Evolutionary conservation across 257 asterid genomes (phyloP), one percentile per base, ranked within the genome.

Genomic region (Nicotiana tomentosiformis): DNA sequence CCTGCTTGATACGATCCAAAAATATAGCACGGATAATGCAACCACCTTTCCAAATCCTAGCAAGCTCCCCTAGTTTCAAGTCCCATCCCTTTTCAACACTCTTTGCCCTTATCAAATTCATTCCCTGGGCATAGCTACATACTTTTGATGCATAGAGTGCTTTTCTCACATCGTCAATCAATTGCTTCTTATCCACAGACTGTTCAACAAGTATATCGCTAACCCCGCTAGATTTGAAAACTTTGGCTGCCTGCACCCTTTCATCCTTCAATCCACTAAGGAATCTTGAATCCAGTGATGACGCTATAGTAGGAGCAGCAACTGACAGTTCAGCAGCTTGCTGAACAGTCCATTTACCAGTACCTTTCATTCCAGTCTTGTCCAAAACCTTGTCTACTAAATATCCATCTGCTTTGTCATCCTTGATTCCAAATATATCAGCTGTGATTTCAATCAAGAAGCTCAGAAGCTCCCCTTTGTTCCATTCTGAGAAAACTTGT

Each of bases 321-420:
- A 96, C 83, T 14, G 98, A 96, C 11, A 96, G 85, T 20, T 96
- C 99, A 2, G 99, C 98, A 60, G 99, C 99, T 87, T 96, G 98
- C 85, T 96, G 99, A 58, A 96, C 95, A 0, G 99, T 96, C 99
- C 99, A 94, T 83, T 94, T 95, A 17, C 99, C 99, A 1, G 99
- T 95, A 5, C 99, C 99, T 89, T 95, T 95, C 99, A 95, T 95
- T 30, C 99, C 99, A 2, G 99, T 96, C 90, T 96, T 96, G 83
- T 96, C 98, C 78, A 94, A 84, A 29, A 96, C 98, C 89, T 96
- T 96, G 90, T 96, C 99, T 3, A 96, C 98, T 46, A 96, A 80
- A 86, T 89, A 84, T 7, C 99, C 98, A 0, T 94, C 98, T 2
- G 77, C 95, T 89, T 96, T 93, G 68, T 94, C 98, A 20, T 96